These are phyloP conservation scores for Colletotrichum filicis DNA, from an alignment of 2,329 filamentous ascomycete species.

Conservation along the genomic window DNA sequence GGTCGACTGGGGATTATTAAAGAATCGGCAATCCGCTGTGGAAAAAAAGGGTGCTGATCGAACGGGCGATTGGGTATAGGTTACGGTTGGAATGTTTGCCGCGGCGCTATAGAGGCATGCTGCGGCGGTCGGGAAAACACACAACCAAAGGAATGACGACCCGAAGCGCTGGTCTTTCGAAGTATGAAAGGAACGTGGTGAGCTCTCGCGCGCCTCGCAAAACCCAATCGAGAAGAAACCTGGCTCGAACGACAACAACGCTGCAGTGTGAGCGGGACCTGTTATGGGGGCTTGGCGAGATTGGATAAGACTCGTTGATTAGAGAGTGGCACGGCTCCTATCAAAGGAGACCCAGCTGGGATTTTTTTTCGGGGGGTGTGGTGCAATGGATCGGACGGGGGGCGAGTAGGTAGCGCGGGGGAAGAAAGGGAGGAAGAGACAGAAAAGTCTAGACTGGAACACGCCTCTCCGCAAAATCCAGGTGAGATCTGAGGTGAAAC, in stretches of 20 bases:
- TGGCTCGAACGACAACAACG: slow-evolving; percentile 9
- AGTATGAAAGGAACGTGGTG: background rate
- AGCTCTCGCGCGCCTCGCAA: background rate
- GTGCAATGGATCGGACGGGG: background rate
- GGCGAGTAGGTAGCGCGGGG: background rate
- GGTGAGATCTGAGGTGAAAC: slow-evolving; percentile 13
- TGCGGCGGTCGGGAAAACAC: slow-evolving; percentile 6
- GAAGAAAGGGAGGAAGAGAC: slow-evolving; percentile 1
- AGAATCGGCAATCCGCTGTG: background rate
- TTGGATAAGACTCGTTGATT: slow-evolving; percentile 30
- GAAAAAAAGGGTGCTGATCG: background rate
- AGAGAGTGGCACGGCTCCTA: slow-evolving; percentile 48
- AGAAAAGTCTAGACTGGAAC: background rate
- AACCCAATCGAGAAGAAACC: slow-evolving; percentile 22
- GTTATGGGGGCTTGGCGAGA: slow-evolving; percentile 26
- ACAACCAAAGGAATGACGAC: slow-evolving; percentile 20
- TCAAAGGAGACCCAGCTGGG: slow-evolving; percentile 45
- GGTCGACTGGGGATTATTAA: background rate
- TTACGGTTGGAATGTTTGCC: slow-evolving; percentile 10
- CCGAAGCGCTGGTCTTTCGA: slow-evolving; percentile 1
- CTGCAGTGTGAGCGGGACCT: slow-evolving; percentile 10
- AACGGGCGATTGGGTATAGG: slow-evolving; percentile 4
- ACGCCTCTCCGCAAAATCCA: background rate
- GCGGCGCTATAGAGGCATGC: slow-evolving; percentile 32
- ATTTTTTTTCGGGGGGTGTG: slow-evolving; percentile 32